These are phyloP conservation scores for Phyllostachys edulis DNA, from an alignment of 176 grass and related monocot species.

Conservation along the genomic window DNA sequence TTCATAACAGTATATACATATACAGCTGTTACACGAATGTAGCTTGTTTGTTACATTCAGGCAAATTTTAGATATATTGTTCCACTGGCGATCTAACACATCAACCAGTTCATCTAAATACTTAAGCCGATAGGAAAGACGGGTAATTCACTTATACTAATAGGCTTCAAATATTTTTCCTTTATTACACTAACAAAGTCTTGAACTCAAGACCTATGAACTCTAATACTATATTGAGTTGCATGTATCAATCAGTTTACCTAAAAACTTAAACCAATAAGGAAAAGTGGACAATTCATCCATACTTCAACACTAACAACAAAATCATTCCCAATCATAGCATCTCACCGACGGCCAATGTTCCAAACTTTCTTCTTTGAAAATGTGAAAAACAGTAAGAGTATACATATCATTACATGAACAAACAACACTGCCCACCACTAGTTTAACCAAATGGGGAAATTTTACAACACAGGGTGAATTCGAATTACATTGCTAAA, in stretches of 20 bases:
- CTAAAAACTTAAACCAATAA: too few species aligned
- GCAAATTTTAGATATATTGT: not conserved
- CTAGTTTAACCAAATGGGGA: not conserved
- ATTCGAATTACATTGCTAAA: not conserved
- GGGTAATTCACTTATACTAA: too few species aligned
- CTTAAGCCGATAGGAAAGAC: too few species aligned
- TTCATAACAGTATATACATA: too few species aligned
- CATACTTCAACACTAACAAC: too few species aligned
- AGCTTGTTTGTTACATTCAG: not conserved
- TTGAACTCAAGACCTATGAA: too few species aligned
- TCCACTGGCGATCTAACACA: not conserved
- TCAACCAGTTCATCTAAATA: too few species aligned
- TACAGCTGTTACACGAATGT: not conserved
- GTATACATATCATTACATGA: not conserved
- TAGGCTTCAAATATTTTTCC: too few species aligned
- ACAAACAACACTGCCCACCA: not conserved
- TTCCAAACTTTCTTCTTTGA: not conserved
- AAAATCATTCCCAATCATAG: not conserved
- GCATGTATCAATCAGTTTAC: too few species aligned
- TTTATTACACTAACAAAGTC: too few species aligned
- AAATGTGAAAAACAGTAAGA: not conserved
- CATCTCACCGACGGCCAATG: not conserved
- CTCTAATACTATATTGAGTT: too few species aligned
- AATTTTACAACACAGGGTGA: not conserved
- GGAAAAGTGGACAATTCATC: too few species aligned